A percentile compares a stretch with the other conserved stretches of the same genome.
Evolutionary conservation across 805 yeast genomes (phyloP).

Genomic region (Saccharomyces jurei): DNA sequence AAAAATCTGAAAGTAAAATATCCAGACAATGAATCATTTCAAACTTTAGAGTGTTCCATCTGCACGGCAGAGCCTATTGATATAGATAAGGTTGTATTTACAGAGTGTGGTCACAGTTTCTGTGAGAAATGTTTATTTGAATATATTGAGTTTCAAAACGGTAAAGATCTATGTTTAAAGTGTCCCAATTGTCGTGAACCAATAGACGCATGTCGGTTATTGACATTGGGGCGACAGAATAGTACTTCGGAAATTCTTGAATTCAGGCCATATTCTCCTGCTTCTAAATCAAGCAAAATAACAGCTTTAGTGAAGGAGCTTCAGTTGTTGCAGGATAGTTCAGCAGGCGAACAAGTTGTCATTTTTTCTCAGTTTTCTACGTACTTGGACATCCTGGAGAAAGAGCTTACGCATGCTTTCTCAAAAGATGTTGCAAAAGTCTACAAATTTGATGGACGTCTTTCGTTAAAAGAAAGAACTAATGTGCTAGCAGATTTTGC

Average conservation of each 20-base stretch:
- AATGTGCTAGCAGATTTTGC: conserved; percentile 50
- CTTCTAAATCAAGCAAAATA: conserved; percentile 58
- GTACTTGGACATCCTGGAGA: conserved; percentile 66
- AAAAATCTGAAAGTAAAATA: conserved; percentile 17
- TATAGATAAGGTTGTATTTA: conserved; percentile 45
- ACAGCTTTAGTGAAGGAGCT: conserved; percentile 60
- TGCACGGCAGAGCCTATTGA: conserved; percentile 66
- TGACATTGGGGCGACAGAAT: conserved; percentile 21
- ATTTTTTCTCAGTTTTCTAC: conserved; percentile 89
- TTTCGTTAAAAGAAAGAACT: conserved; percentile 58
- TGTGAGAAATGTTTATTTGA: conserved; percentile 68
- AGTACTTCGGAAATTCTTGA: conserved; percentile 17
- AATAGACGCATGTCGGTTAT: conserved; percentile 42
- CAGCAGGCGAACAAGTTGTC: conserved; percentile 65
- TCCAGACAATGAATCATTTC: conserved; percentile 25
- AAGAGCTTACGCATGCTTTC: conserved; percentile 48
- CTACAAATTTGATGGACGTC: conserved; percentile 75
- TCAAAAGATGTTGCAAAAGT: conserved; percentile 27
- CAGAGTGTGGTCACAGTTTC: conserved; percentile 75
- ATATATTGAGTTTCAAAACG: conserved; percentile 61
- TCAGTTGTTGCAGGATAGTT: conserved; percentile 42
- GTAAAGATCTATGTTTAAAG: conserved; percentile 36
- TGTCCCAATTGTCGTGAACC: conserved; percentile 73
- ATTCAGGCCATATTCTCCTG: conserved; percentile 21
- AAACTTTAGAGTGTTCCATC: conserved; percentile 69